A percentile compares a stretch with the other conserved stretches of the same genome.
Conservation (phyloP, 129 eudicot genomes). For the Mikania micrantha region DNA sequence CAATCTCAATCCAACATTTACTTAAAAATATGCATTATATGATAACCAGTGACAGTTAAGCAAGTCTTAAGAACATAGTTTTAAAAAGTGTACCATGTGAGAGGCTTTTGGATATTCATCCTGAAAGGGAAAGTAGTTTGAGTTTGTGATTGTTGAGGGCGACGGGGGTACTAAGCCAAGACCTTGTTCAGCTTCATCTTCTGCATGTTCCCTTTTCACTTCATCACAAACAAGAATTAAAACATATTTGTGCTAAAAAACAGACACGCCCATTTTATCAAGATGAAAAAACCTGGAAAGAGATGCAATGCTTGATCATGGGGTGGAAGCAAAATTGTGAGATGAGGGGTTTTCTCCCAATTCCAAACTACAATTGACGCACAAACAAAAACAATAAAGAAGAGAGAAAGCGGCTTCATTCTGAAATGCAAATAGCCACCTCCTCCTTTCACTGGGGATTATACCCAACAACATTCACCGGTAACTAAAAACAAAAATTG, state of each 20-base stretch:
- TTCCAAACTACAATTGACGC: conserved; percentile 31
- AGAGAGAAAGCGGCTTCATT: conserved; percentile 35
- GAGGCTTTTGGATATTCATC: conserved; percentile 7
- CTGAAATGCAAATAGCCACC: conserved; percentile 10
- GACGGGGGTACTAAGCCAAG: conserved; percentile 10
- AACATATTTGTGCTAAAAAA: neutral
- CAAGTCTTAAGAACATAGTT: neutral
- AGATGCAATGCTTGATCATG: conserved; percentile 22
- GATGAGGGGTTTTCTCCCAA: conserved; percentile 36
- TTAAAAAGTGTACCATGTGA: conserved; percentile 18
- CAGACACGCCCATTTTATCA: neutral
- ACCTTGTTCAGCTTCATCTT: conserved; percentile 8
- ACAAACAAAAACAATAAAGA: conserved; percentile 31
- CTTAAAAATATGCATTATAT: neutral
- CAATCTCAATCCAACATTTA: neutral
- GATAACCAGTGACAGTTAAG: neutral
- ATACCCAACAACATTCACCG: neutral
- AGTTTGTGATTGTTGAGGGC: conserved; percentile 18
- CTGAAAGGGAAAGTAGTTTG: too few relatives aligned
- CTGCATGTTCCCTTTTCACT: conserved; percentile 8
- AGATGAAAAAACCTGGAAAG: conserved; percentile 38
- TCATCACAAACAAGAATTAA: conserved; percentile 19
- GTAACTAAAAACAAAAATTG: too few relatives aligned
- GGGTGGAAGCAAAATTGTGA: conserved; percentile 27
- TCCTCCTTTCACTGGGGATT: too few relatives aligned